Base-by-base conservation (phyloP, 2,329 filamentous ascomycete genomes). In the Diplodia mutila region DNA sequence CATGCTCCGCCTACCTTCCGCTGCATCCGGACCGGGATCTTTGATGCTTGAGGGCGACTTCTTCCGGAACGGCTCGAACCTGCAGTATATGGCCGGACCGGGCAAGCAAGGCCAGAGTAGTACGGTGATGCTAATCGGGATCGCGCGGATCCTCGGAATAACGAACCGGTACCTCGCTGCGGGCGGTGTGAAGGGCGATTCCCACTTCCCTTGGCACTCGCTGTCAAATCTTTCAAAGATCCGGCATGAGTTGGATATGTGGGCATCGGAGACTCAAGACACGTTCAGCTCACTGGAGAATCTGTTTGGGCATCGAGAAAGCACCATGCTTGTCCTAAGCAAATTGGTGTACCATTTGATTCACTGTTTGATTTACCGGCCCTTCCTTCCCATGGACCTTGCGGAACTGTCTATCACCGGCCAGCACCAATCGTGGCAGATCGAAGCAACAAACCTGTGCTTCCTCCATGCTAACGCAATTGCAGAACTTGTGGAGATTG, bases 391-490 rank as follows among this genome's bases (percentile, higher is more conserved):
- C 0, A 91, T 97, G 69, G 91, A 96, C 76, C 83, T 96, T 3
- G 87, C 90, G 27, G 93, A 96, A 76, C 85, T 97, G 7, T 87
- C 91, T 14, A 91, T 91, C 16, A 90, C 87, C 0, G 91, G 91
- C 1, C 92, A 96, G 73, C 91, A 96, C 72, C 92, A 96, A 75
- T 94, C 91, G 32, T 97, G 93, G 93, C 93, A 96, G 75, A 94
- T 96, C 57, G 92, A 96, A 76, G 92, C 93, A 0, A 96, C 92
- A 0, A 94, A 95, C 73, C 85, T 94, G 75, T 96, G 93, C 78
- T 95, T 90, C 76, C 81, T 94, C 21, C 93, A 97, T 71, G 92
- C 93, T 6, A 97, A 96, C 74, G 92, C 92, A 5, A 94, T 96
- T 63, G 89, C 91, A 1, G 92, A 75, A 74, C 81, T 97, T 2